Evolutionary conservation across 2,329 filamentous ascomycete species (phyloP).

Genomic region (Aspergillus proliferans): DNA sequence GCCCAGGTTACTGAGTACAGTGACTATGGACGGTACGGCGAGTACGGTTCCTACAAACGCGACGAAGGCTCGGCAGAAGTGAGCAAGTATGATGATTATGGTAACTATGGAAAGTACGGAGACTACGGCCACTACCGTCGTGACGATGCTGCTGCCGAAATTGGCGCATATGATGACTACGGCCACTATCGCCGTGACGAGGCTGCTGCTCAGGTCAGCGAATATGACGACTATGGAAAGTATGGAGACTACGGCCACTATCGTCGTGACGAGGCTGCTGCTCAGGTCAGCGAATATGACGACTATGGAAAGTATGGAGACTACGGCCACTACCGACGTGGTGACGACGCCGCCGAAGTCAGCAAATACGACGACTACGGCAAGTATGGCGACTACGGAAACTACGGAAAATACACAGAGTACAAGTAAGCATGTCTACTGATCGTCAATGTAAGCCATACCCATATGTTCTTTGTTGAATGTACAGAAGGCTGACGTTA

Average conservation of each 20-base stretch:
- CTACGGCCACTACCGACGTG: constrained; percentile 4
- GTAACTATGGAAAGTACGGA: constrained; percentile 12
- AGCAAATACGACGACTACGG: not conserved
- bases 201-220: not conserved
- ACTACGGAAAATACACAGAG: constrained; percentile 10
- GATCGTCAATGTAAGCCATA: no score
- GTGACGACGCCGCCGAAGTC: not conserved
- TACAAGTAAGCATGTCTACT: not conserved
- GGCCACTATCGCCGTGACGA: not conserved
- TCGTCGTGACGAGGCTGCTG: not conserved
- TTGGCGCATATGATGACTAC: constrained; percentile 1
- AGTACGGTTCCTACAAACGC: constrained; percentile 1
- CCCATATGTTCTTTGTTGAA: no score
- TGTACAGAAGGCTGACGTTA: no score
- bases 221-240: not conserved
- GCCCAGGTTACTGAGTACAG: constrained; percentile 7
- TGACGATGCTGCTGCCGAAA: not conserved
- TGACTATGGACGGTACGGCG: constrained; percentile 8
- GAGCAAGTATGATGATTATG: constrained; percentile 3
- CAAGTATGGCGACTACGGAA: constrained; percentile 12
- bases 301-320: constrained; percentile 7
- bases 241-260: constrained; percentile 1
- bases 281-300: not conserved
- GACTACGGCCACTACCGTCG: constrained; percentile 9
- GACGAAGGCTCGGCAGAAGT: not conserved